Evolutionary conservation across 164 flowering plant genomes (phyloP), one percentile per base, ranked within the genome.

Genomic region (Berberis vulgaris): DNA sequence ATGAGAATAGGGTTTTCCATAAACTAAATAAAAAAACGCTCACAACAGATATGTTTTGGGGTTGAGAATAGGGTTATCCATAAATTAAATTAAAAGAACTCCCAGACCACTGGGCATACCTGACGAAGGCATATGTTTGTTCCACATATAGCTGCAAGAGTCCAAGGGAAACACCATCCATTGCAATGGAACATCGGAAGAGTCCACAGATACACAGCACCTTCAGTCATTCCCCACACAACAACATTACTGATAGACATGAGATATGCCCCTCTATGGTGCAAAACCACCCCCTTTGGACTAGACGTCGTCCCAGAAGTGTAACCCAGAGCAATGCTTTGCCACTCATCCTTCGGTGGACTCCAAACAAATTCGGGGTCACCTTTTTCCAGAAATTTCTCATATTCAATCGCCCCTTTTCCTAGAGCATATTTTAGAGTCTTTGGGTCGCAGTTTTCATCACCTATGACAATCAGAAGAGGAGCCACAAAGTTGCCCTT

Each of bases 251-350:
- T 87, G 63, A 89, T 49, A 60, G 96, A 70, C 95, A 89, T 89
- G 62, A 87, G 69, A 77, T 94, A 89, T 6, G 98, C 98, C 61
- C 96, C 98, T 1, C 98, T 75, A 56, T 94, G 98, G 66, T 71
- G 63, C 79, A 94, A 72, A 26, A 94, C 93, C 63, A 91, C 98
- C 26, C 98, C 98, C 72, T 91, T 94, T 2, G 98, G 97, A 43
- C 84, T 91, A 45, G 98, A 88, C 2, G 98, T 94, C 8, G 97
- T 91, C n/a, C 98, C 98, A 47, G 98, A 94, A 57, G 98, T 94
- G 66, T 94, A 94, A 50, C 98, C 97, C 66, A 94, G 68, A 54
- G 97, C 79, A 76, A 94, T 91, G 68, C 97, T 94, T 71, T 89
- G 91, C 98, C 98, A 94, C 84, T 91, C 98, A 74, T 94, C 97